Base-by-base conservation (phyloP, 1,284 basidiomycete genomes). In the Irpex sp. region DNA sequence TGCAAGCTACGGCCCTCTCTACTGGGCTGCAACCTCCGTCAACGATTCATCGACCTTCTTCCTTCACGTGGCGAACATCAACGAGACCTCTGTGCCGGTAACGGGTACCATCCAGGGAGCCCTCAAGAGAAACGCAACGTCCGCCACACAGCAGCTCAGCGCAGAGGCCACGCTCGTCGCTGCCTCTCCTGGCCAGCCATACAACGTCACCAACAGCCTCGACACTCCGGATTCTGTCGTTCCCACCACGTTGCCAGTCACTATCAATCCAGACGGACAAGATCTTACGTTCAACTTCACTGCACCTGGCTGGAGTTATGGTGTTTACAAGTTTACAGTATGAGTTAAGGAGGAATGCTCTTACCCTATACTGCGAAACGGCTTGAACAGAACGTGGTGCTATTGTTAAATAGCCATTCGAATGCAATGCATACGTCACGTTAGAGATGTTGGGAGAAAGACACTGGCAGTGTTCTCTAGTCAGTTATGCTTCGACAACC, bases 1-100 rank as follows among this genome's bases (percentile, higher is more conserved):
- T 8, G 54, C 52, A 8, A 26, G 11, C 31, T 61, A 36, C 31
- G 52, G 36, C 11, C 60, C 60, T 61, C 60, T 61, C 11, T 61
- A 61, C 54, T 61, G 51, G 51, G 60, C 44, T 13, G 60, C 60
- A 17, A 34, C 60, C 21, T 61, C 60, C 5, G 52, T 51, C 38
- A 61, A 56, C 54, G 19, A 56, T 52, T 57, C 52, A n/a, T 54
- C 40, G 15, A 52, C 54, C 3, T 61, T 60, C 38, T 61, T 34
- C 21, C 26, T 61, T 13, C 60, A 61, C 9, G 13, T 61, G 9
- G 60, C 60, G 13, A 61, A 61, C 9, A 61, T 31, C 51, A 36
- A 61, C 5, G 11, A 60, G 15, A 15, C 55, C 11, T 17, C 57
- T 37, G 60, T 59, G 19, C 31, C 54, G 13, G 17, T 61, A 7